Conservation (phyloP, 495 filamentous ascomycete species). For the Annulohypoxylon moriforme region DNA sequence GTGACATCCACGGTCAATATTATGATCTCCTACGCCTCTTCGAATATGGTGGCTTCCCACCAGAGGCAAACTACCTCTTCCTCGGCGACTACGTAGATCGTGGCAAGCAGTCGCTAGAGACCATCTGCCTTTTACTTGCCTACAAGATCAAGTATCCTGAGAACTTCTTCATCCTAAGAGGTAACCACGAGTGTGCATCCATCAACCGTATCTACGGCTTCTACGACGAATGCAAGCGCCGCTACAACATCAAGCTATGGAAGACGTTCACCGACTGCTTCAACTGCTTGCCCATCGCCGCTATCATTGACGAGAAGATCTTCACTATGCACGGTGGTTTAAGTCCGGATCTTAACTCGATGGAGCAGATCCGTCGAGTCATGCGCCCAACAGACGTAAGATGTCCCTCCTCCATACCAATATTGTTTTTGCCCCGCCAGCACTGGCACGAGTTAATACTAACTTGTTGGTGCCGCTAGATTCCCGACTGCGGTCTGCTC, state of each 20-base stretch:
- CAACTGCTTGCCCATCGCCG: conserved; percentile 99
- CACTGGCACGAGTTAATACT: conserved; percentile 38
- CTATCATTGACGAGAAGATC: conserved; percentile 99
- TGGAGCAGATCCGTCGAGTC: conserved; percentile 99
- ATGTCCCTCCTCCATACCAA: conserved; percentile 4
- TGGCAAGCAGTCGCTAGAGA: conserved; percentile 99
- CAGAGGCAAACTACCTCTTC: conserved; percentile 99
- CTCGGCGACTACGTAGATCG: conserved; percentile 98
- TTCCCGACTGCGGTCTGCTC: conserved; percentile 96
- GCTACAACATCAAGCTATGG: conserved; percentile 99
- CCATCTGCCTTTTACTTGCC: conserved; percentile 95
- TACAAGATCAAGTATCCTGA: conserved; percentile 99
- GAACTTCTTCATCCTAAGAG: conserved; percentile 99
- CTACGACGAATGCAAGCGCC: conserved; percentile 99
- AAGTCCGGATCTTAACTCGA: conserved; percentile 97
- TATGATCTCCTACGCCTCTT: conserved; percentile 97
- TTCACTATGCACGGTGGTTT: conserved; percentile 99
- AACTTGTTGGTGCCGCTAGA: conserved; percentile 70
- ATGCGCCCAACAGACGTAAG: conserved; percentile 99
- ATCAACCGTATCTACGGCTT: conserved; percentile 99
- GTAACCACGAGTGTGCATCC: conserved; percentile 99
- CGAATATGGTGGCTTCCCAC: conserved; percentile 98
- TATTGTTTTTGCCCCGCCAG: conserved; percentile 14
- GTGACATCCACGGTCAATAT: conserved; percentile 99
- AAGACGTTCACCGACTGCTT: conserved; percentile 99